Conservation (phyloP, 805 yeast species). For the Candida ulmi region DNA sequence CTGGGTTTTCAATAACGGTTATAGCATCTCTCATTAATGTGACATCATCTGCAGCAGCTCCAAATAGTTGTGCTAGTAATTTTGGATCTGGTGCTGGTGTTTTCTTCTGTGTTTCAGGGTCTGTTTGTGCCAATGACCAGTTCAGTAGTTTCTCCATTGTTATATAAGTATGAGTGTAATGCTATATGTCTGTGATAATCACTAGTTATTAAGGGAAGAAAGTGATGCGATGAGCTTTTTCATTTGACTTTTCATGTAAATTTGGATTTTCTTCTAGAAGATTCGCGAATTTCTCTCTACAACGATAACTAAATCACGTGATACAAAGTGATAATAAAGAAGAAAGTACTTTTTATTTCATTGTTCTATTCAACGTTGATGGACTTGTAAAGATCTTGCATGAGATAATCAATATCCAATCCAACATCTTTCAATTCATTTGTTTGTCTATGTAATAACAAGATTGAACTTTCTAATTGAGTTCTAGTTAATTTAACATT, state of each 20-base stretch:
- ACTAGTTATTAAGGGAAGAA: too few species aligned
- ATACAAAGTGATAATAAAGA: too few species aligned
- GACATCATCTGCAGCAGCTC: conserved; percentile 71
- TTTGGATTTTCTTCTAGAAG: neutral
- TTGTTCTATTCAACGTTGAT: conserved; percentile 16
- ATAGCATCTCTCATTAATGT: conserved; percentile 79
- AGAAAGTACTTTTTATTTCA: too few species aligned
- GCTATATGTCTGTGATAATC: too few species aligned
- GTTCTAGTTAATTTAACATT: conserved; percentile 52
- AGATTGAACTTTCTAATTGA: conserved; percentile 49
- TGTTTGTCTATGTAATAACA: conserved; percentile 52
- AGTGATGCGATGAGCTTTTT: neutral
- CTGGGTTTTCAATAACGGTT: conserved; percentile 49
- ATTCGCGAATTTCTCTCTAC: neutral
- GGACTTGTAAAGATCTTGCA: conserved; percentile 20
- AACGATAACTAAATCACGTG: neutral
- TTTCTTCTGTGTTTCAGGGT: conserved; percentile 56
- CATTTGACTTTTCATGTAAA: neutral
- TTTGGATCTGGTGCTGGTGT: conserved; percentile 78
- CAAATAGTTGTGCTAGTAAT: conserved; percentile 70
- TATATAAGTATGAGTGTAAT: neutral
- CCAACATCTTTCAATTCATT: conserved; percentile 59
- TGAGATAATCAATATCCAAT: conserved; percentile 50
- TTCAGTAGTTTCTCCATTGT: conserved; percentile 83
- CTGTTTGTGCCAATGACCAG: conserved; percentile 88